A percentile compares a stretch with the other conserved stretches of the same genome.
Conservation (phyloP, 352 stramenopile genomes). For the Pythium myriotylum region DNA sequence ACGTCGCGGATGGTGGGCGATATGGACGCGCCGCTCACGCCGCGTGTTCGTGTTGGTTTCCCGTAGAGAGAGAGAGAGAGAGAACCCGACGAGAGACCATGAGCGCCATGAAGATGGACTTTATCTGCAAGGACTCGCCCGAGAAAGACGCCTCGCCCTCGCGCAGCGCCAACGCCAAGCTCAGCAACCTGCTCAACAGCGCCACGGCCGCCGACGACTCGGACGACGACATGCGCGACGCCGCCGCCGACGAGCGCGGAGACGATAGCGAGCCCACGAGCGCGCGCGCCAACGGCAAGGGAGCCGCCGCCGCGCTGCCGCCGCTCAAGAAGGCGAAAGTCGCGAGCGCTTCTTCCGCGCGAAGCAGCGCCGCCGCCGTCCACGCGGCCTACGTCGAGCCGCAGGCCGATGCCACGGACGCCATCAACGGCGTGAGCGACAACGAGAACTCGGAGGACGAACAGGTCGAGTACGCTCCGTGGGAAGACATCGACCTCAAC, state of each 20-base stretch:
- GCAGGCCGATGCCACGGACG: constrained; percentile 30
- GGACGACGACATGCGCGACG: constrained; percentile 35
- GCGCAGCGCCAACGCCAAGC: constrained; percentile 34
- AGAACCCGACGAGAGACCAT: constrained; percentile 29
- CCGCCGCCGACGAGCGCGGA: constrained; percentile 1
- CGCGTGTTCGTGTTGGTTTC: too few relatives aligned
- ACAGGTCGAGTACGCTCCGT: constrained; percentile 70
- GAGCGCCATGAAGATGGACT: constrained; percentile 85
- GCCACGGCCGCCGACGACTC: constrained; percentile 26
- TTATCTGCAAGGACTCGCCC: constrained; percentile 69
- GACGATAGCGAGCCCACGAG: background rate
- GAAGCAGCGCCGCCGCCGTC: background rate
- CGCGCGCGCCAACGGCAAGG: constrained; percentile 1
- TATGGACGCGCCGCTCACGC: too few relatives aligned
- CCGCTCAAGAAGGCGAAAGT: constrained; percentile 19
- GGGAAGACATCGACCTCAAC: constrained; percentile 83
- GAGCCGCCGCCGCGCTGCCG: constrained; percentile 4
- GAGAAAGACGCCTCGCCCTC: constrained; percentile 9
- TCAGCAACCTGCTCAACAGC: constrained; percentile 46
- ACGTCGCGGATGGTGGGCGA: too few relatives aligned
- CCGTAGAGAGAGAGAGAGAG: background rate
- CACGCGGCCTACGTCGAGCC: constrained; percentile 9
- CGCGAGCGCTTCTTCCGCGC: background rate
- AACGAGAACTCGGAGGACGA: constrained; percentile 86
- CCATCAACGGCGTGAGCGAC: constrained; percentile 56